Base-by-base conservation (phyloP, 2,329 filamentous ascomycete species). In the Botrytis deweyae region DNA sequence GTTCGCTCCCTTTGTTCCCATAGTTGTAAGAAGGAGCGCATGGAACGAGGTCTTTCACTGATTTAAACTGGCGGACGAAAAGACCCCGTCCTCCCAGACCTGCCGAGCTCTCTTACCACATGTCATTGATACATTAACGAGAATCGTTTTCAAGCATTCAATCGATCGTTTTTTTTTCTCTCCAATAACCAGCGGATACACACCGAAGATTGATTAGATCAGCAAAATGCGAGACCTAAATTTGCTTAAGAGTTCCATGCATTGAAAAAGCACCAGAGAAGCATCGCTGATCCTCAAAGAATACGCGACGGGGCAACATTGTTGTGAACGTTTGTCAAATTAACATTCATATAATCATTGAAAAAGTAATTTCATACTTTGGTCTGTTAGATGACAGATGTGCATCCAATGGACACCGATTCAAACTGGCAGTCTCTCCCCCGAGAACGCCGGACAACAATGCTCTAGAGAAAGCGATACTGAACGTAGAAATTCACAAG, bases 61-160 rank as follows among this genome's bases (percentile, higher is more conserved):
- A n/a, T 16, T 4, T n/a, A 14, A 3, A 1, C 4, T n/a, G 25
- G 12, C 12, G 1, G 12, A n/a, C 4, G 4, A 12, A n/a, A 52
- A 49, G 9, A 14, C 12, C 25, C 49, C 3, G 33, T 33, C 5
- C 49, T 55, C 49, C 4, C 49, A 55, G 25, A 16, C 0, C 25
- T 6, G 12, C 12, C 25, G 25, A n/a, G 25, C 1, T n/a, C 2
- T n/a, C 49, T 16, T n/a, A 16, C 14, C 2, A 55, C 49, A n/a
- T 52, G 4, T 5, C 10, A 52, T 52, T 14, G 4, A n/a, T 10
- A n/a, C 10, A 14, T n/a, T n/a, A 10, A 4, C 22, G 22, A 52
- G 46, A 10, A 52, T 52, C 10, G 1, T 25, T 52, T 52, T 52
- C 4, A 9, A 49, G 22, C 22, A 12, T 12, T 22, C 22, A 12